Conservation (phyloP, 306 rosid genomes). For the Erythrophleum fordii region DNA sequence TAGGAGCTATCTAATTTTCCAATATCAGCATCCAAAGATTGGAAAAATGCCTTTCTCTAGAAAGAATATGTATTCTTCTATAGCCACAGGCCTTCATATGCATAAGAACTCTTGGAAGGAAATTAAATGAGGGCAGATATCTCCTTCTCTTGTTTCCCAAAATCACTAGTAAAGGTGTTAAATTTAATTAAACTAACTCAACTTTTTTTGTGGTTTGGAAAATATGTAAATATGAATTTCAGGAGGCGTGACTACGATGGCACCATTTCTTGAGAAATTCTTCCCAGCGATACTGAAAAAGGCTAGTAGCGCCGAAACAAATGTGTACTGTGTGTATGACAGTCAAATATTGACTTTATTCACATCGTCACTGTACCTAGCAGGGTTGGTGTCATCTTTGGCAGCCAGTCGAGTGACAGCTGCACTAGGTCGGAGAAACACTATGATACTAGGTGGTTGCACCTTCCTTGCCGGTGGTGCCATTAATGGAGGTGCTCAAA, state of each 20-base stretch:
- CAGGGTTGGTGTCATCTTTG: conserved; percentile 59
- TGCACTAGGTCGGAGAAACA: conserved; percentile 50
- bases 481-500: conserved; percentile 65
- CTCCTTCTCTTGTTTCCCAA: too few species aligned
- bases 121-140: too few species aligned
- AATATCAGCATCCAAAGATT: too few species aligned
- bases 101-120: too few species aligned
- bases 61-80: too few species aligned
- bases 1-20: too few species aligned
- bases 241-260: conserved; percentile 80
- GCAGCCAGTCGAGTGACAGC: conserved; percentile 58
- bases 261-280: conserved; percentile 63
- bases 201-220: neutral
- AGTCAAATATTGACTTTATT: conserved; percentile 67
- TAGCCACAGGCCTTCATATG: too few species aligned
- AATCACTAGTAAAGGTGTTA: neutral
- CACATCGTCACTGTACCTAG: conserved; percentile 74
- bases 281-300: conserved; percentile 64
- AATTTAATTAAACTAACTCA: neutral
- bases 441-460: conserved; percentile 66
- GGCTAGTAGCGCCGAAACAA: conserved; percentile 39
- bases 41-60: too few species aligned
- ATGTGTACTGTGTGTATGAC: conserved; percentile 67
- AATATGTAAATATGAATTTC: neutral
- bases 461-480: conserved; percentile 62